These are phyloP conservation scores for Paramecium tetraurelia DNA, from an alignment of 73 alveolate genomes.

Conservation along the genomic window DNA sequence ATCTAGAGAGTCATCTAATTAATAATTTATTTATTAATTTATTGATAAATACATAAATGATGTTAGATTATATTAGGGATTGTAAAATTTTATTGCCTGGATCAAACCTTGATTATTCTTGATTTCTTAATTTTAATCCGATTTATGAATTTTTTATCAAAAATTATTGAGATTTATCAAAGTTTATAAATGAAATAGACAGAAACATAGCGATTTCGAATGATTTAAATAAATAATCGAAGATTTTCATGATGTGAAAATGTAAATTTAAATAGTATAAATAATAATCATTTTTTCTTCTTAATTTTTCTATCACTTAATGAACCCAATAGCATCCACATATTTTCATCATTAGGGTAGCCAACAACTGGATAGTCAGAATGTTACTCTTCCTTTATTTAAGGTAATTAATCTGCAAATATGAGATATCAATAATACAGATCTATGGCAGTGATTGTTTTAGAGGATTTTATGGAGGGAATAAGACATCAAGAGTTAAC, in stretches of 20 bases:
- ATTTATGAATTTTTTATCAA: too few species aligned
- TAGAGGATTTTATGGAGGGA: conserved; percentile 62
- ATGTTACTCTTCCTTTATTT: conserved; percentile 49
- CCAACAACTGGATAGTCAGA: conserved; percentile 64
- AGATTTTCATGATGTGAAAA: not conserved
- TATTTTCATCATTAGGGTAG: conserved; percentile 63
- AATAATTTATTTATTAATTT: not conserved
- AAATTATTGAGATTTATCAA: not conserved
- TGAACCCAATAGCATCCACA: conserved; percentile 62
- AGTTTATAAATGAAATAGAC: too few species aligned
- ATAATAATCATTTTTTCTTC: conserved; percentile 4
- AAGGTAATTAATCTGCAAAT: conserved; percentile 22
- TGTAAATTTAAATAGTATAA: not conserved
- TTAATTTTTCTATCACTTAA: not conserved
- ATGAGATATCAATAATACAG: not conserved
- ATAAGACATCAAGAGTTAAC: conserved; percentile 69
- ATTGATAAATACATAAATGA: not conserved
- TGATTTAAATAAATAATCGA: not conserved
- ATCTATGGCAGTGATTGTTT: conserved; percentile 30
- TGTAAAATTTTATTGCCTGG: not conserved
- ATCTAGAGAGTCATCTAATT: not conserved
- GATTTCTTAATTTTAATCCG: not conserved
- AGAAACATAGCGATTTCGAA: too few species aligned
- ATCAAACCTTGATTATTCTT: not conserved
- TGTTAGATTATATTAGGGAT: not conserved